Evolutionary conservation across 2,329 filamentous ascomycete species (phyloP).

Genomic region (Hymenoscyphus fraxineus): DNA sequence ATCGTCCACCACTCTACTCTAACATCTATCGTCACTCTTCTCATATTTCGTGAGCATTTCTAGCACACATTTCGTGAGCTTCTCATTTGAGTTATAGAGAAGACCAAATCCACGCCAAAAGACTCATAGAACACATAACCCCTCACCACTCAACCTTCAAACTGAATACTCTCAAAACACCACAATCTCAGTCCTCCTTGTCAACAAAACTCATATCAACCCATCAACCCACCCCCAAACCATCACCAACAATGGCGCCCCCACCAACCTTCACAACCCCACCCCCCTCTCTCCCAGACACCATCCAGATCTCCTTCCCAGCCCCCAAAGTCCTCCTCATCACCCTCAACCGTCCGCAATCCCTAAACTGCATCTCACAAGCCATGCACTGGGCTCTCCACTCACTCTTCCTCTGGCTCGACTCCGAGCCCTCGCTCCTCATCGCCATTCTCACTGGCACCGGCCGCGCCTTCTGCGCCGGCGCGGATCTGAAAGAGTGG

Average conservation of each 20-base stretch:
- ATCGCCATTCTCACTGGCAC: conserved; percentile 61
- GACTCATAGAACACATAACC: not conserved
- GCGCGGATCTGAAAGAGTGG: conserved; percentile 67
- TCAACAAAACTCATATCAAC: not conserved
- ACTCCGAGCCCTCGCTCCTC: conserved; percentile 53
- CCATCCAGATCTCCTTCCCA: conserved; percentile 45
- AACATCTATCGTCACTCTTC: not conserved
- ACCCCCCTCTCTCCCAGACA: conserved; percentile 19
- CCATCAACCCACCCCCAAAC: not conserved
- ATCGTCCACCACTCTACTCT: not conserved
- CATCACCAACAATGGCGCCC: conserved; percentile 10
- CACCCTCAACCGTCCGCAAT: conserved; percentile 54
- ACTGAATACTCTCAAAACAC: not conserved
- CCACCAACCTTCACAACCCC: conserved; percentile 18
- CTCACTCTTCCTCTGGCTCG: conserved; percentile 55
- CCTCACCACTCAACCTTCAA: not conserved
- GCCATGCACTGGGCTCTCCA: conserved; percentile 40
- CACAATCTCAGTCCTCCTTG: not conserved
- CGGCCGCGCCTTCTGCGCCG: conserved; percentile 64
- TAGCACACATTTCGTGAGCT: too few relatives aligned
- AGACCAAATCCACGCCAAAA: not conserved
- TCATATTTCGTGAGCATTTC: not conserved
- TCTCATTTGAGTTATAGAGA: not conserved
- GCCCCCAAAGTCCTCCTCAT: conserved; percentile 53
- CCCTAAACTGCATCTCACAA: conserved; percentile 53